phyloP scores from a whole-genome alignment of 176 grass and related monocot genomes.

The Oryza nivara region DNA sequence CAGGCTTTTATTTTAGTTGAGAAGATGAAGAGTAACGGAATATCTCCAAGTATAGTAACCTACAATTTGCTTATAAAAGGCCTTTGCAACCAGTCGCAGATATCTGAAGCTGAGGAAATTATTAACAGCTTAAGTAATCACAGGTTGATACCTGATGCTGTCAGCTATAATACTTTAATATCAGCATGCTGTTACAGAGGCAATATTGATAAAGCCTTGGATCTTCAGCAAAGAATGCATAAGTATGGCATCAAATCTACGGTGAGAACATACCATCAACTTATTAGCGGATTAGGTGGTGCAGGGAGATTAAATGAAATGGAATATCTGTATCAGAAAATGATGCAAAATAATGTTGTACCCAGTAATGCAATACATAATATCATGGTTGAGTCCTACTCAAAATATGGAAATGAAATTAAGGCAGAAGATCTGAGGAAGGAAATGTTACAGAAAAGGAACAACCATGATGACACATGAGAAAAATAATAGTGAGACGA shows the following conservation, averaged over 20 bases:
- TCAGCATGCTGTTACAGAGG: constrained; percentile 57
- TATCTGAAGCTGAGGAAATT: constrained; percentile 61
- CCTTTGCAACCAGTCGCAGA: constrained; percentile 45
- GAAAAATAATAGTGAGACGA: neutral
- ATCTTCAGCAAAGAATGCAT: constrained; percentile 56
- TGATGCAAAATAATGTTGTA: constrained; percentile 56
- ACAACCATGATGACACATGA: constrained; percentile 20
- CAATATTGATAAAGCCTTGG: constrained; percentile 52
- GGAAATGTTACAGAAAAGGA: constrained; percentile 50
- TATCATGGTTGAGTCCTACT: constrained; percentile 48
- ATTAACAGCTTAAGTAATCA: constrained; percentile 44
- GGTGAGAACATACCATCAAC: constrained; percentile 43
- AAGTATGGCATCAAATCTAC: constrained; percentile 53
- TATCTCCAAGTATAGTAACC: constrained; percentile 65
- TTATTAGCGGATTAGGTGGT: constrained; percentile 48
- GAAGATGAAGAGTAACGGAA: constrained; percentile 56
- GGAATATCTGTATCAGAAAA: constrained; percentile 55
- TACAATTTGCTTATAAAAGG: constrained; percentile 72
- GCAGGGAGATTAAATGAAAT: constrained; percentile 54
- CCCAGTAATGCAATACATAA: constrained; percentile 49
- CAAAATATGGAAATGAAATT: constrained; percentile 48
- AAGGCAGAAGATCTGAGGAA: constrained; percentile 54
- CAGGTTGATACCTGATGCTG: constrained; percentile 49
- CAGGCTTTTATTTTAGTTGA: constrained; percentile 44
- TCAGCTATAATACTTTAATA: constrained; percentile 68